Conservation (phyloP, 2,329 filamentous ascomycete genomes). For the Zopfia rhizophila region DNA sequence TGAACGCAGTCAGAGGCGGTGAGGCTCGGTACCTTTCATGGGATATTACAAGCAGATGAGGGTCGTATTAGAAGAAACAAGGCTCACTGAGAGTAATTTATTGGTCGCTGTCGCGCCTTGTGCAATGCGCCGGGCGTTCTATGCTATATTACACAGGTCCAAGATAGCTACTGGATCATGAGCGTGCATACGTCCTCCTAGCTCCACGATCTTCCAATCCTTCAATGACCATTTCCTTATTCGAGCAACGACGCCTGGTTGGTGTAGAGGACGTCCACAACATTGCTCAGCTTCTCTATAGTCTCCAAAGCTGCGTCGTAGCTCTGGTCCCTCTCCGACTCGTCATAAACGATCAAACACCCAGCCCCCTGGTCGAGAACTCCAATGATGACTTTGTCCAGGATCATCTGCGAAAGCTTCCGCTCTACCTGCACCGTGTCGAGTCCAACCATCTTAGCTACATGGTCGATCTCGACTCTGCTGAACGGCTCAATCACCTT, state of each 20-base stretch:
- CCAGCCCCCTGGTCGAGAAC: constrained; percentile 98
- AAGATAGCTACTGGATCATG: constrained; percentile 5
- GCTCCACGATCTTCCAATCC: not conserved
- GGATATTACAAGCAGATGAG: constrained; percentile 4
- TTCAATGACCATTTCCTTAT: constrained; percentile 59
- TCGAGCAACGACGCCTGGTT: constrained; percentile 97
- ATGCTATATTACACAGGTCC: constrained; percentile 46
- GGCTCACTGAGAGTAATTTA: constrained; percentile 7
- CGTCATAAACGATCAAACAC: constrained; percentile 96
- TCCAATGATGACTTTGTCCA: constrained; percentile 98
- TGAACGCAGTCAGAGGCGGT: constrained; percentile 8
- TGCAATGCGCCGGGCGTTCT: constrained; percentile 31
- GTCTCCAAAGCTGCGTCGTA: constrained; percentile 95
- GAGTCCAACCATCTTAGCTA: constrained; percentile 96
- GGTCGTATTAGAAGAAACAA: constrained; percentile 6
- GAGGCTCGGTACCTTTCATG: constrained; percentile 6
- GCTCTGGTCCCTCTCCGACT: constrained; percentile 89
- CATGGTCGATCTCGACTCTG: constrained; percentile 94
- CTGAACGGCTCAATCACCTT: constrained; percentile 99
- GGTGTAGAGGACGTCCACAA: constrained; percentile 96
- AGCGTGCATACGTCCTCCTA: not conserved
- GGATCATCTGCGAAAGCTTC: constrained; percentile 99
- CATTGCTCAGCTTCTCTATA: constrained; percentile 95
- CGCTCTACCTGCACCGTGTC: constrained; percentile 97
- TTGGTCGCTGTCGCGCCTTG: constrained; percentile 27